Conservation (phyloP, 1,284 basidiomycete genomes). For the Rhizoctonia solani region DNA sequence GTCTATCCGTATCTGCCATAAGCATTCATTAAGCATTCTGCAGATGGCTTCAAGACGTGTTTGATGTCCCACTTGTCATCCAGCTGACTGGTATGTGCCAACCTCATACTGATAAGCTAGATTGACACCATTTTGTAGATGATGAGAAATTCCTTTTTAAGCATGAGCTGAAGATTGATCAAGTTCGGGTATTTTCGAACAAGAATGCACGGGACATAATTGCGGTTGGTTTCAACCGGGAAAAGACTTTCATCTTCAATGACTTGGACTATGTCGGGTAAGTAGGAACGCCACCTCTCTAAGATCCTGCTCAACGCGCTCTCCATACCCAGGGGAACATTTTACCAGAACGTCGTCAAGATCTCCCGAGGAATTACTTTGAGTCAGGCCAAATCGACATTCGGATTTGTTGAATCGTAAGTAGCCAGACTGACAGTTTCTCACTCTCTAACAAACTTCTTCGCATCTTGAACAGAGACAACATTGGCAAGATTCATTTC, state of each 20-base stretch:
- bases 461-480: constrained; percentile 76
- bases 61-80: constrained; percentile 91
- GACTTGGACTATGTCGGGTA: constrained; percentile 82
- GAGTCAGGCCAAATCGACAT: constrained; percentile 92
- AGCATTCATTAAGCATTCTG: background rate
- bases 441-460: background rate
- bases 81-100: constrained; percentile 79
- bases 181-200: constrained; percentile 82
- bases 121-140: constrained; percentile 56
- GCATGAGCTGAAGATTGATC: constrained; percentile 87
- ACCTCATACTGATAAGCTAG: constrained; percentile 8
- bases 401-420: constrained; percentile 94
- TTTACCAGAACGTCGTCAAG: constrained; percentile 94
- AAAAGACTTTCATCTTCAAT: constrained; percentile 98
- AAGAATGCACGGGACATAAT: constrained; percentile 96
- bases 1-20: constrained; percentile 42
- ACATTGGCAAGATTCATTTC: constrained; percentile 98
- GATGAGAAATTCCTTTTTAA: constrained; percentile 99
- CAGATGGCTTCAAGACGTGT: constrained; percentile 96
- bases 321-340: constrained; percentile 64
- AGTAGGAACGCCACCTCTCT: constrained; percentile 35
- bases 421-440: constrained; percentile 44
- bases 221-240: constrained; percentile 88
- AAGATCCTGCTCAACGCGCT: background rate
- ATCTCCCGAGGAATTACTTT: constrained; percentile 93